Conservation (phyloP, 768 basidiomycete genomes). For the Agrocybe chaxingu region DNA sequence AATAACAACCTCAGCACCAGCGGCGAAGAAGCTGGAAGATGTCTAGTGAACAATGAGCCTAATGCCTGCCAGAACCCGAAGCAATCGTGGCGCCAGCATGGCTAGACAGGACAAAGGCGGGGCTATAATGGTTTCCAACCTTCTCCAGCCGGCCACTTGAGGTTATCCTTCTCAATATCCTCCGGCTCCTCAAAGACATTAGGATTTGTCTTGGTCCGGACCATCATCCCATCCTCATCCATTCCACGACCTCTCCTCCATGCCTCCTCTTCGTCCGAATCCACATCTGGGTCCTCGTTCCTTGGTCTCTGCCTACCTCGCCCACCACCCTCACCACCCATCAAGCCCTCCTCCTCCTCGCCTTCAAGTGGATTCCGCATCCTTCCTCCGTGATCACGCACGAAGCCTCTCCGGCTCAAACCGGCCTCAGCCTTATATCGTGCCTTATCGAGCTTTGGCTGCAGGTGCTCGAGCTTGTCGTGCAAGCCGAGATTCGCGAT, state of each 20-base stretch:
- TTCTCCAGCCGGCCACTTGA: slow-evolving; percentile 61
- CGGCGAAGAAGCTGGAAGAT: too few relatives aligned
- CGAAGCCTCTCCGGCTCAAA: slow-evolving; percentile 56
- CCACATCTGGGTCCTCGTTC: slow-evolving; percentile 30
- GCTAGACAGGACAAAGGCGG: neutral
- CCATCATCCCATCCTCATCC: neutral
- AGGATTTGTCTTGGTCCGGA: neutral
- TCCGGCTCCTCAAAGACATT: slow-evolving; percentile 6
- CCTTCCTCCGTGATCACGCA: slow-evolving; percentile 33
- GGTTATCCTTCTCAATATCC: slow-evolving; percentile 40
- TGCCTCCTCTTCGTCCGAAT: slow-evolving; percentile 9
- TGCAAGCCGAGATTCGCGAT: slow-evolving; percentile 29
- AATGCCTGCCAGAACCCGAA: too few relatives aligned
- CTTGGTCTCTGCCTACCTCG: slow-evolving; percentile 25
- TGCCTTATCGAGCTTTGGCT: slow-evolving; percentile 59
- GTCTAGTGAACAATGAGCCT: too few relatives aligned
- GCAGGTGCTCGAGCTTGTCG: slow-evolving; percentile 27
- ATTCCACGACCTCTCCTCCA: slow-evolving; percentile 5
- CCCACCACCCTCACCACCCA: slow-evolving; percentile 33
- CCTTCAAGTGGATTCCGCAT: slow-evolving; percentile 10
- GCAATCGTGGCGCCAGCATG: too few relatives aligned
- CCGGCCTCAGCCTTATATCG: slow-evolving; percentile 74
- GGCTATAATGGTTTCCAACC: slow-evolving; percentile 46
- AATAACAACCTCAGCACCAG: too few relatives aligned
- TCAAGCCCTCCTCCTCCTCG: slow-evolving; percentile 36